Evolutionary conservation across 148 eudicot genomes (phyloP), one percentile per base, ranked within the genome.

Genomic region (Euryodendron excelsum): DNA sequence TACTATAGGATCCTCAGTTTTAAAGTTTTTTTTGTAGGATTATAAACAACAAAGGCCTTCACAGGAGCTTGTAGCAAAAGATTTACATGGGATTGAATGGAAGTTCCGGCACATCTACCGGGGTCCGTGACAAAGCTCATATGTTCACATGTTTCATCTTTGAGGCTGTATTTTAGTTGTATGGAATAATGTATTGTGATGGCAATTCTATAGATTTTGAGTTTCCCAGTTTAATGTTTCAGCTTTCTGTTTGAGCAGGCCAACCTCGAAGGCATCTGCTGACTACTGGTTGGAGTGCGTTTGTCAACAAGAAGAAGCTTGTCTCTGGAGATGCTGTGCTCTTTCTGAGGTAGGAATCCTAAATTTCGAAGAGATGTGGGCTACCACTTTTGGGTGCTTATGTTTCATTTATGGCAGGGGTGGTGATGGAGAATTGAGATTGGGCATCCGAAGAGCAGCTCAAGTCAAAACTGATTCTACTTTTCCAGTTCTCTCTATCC

Each of bases 221-320:
- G 45, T 69, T 73, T 17, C 45, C 28, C 1, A 52, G n/a, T 39
- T 31, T 17, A 6, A 12, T 3, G 28, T 73, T 73, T 58, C 37
- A 17, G 58, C 69, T 44, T 53, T 39, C 17, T 77, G 50, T 27
- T 82, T 23, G 70, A 39, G 65, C 90, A 95, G 99, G 99, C 64
- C 99, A 95, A 86, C 99, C 99, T 64, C 85, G 99, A 33, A 85
- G 99, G 80, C 99, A 95, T 85, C 85, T 95, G 85, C 91, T 95
- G 10, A 95, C 99, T 13, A 95, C 99, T 30, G 97, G 99, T 37
- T 95, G 99, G 99, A 95, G 99, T 84, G 97, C 97, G 36, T 95
- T 95, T 84, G 93, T 95, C 78, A 95, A 91, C 78, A 95, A 88
- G 86, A 95, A 95, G 87, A 95, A 93, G 88, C 93, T 95, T 13